These are phyloP conservation scores for Aspergillus coremiiformis DNA, from an alignment of 495 filamentous ascomycete genomes.

Conservation along the genomic window DNA sequence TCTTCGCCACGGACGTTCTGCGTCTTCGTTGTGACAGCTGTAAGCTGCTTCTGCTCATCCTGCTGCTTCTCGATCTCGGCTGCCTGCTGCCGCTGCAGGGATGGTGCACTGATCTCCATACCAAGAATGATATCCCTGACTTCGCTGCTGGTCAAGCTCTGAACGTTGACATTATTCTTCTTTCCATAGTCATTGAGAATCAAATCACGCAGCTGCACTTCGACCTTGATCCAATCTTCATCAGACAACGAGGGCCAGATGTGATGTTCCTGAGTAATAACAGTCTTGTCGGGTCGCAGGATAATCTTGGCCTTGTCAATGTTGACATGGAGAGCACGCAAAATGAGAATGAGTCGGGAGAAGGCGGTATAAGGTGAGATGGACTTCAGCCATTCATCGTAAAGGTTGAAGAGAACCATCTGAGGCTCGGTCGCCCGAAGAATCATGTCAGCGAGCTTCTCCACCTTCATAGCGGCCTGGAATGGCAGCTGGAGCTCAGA, in stretches of 20 bases:
- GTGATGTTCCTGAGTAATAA: constrained; percentile 97
- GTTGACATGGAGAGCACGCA: constrained; percentile 95
- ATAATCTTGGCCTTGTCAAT: constrained; percentile 98
- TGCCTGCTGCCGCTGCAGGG: constrained; percentile 96
- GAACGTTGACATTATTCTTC: constrained; percentile 99
- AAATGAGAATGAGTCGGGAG: constrained; percentile 89
- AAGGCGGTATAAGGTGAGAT: constrained; percentile 99
- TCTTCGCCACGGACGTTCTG: constrained; percentile 97
- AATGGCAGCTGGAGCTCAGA: constrained; percentile 97
- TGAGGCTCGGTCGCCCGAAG: constrained; percentile 94
- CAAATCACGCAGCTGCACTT: constrained; percentile 89
- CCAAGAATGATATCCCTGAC: constrained; percentile 98
- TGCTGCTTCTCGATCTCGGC: constrained; percentile 99
- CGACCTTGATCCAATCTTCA: constrained; percentile 98
- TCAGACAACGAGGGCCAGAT: constrained; percentile 95
- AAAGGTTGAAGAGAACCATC: constrained; percentile 99
- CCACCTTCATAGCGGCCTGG: constrained; percentile 99
- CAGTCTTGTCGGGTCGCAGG: constrained; percentile 93
- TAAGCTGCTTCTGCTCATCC: constrained; percentile 91
- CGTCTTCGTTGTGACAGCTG: constrained; percentile 95
- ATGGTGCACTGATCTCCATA: constrained; percentile 99
- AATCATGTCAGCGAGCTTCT: constrained; percentile 99
- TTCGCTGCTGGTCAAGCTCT: constrained; percentile 91
- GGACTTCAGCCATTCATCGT: constrained; percentile 98
- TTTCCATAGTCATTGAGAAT: constrained; percentile 99